Conservation (phyloP, 2,329 filamentous ascomycete genomes). For the Diplodia scrobiculata region DNA sequence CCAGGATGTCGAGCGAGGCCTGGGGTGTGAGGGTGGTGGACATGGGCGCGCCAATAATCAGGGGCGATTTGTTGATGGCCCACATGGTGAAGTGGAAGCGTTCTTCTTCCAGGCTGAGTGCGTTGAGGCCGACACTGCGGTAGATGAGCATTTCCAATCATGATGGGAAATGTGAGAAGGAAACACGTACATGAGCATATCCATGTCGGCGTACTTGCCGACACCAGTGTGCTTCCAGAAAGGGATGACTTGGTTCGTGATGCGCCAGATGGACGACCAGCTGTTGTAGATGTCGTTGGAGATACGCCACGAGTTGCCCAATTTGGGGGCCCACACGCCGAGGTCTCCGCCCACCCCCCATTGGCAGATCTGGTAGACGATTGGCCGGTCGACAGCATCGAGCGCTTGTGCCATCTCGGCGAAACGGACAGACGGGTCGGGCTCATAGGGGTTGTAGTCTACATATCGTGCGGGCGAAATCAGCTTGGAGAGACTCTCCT, state of each 20-base stretch:
- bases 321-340: conserved; percentile 35
- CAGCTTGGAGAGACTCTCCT: background rate
- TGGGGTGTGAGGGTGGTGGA: conserved; percentile 21
- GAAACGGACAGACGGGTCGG: conserved; percentile 17
- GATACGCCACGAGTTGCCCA: conserved; percentile 37
- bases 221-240: conserved; percentile 37
- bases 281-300: conserved; percentile 28
- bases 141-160: background rate
- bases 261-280: conserved; percentile 35
- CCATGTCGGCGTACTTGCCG: conserved; percentile 36
- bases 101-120: conserved; percentile 40
- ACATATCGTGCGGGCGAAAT: background rate
- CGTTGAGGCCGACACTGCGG: conserved; percentile 21
- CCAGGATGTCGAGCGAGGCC: conserved; percentile 36
- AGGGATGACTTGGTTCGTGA: conserved; percentile 41
- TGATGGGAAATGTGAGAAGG: background rate
- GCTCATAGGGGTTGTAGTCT: conserved; percentile 9
- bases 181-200: conserved; percentile 14
- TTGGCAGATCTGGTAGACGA: conserved; percentile 37
- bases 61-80: conserved; percentile 51
- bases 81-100: conserved; percentile 52
- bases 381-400: conserved; percentile 33
- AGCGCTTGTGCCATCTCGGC: conserved; percentile 33
- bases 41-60: conserved; percentile 46
- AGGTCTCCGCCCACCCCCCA: conserved; percentile 35